phyloP scores from a whole-genome alignment of 805 yeast genomes.

The Maudiozyma barnettii region DNA sequence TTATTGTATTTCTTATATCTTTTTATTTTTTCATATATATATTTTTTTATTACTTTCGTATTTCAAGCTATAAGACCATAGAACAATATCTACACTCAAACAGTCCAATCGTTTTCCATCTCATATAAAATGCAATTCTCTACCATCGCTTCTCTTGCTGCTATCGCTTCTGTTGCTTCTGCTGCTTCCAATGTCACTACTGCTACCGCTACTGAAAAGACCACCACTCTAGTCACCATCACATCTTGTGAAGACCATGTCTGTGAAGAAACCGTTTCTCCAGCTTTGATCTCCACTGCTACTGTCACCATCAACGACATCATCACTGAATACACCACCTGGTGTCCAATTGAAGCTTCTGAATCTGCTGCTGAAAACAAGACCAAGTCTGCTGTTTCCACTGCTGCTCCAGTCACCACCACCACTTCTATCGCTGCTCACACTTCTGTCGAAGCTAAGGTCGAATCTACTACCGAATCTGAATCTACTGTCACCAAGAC shows the following conservation, averaged over 20 bases:
- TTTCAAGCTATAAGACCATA: not conserved
- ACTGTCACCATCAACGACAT: slow-evolving; percentile 25
- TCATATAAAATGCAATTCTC: slow-evolving; percentile 32
- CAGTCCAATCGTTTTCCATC: slow-evolving; percentile 1
- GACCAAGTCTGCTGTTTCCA: slow-evolving; percentile 19
- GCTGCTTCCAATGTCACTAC: slow-evolving; percentile 25
- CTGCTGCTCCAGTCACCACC: slow-evolving; percentile 26
- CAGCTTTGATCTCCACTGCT: slow-evolving; percentile 30
- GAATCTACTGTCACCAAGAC: slow-evolving; percentile 12
- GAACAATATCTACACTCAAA: not conserved
- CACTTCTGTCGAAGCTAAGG: slow-evolving; percentile 14
- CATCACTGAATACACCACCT: slow-evolving; percentile 24
- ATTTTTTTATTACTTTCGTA: not conserved
- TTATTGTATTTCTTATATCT: not conserved
- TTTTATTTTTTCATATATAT: not conserved
- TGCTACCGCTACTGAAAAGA: slow-evolving; percentile 13
- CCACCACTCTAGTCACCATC: slow-evolving; percentile 30
- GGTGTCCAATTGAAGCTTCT: slow-evolving; percentile 28
- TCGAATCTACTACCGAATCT: slow-evolving; percentile 18
- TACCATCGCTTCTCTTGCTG: slow-evolving; percentile 31
- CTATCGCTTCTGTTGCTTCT: slow-evolving; percentile 27
- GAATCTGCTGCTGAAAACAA: not conserved
- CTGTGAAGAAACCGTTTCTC: slow-evolving; percentile 27
- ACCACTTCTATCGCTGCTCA: slow-evolving; percentile 3
- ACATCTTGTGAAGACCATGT: slow-evolving; percentile 28